Evolutionary conservation across 176 grass and related monocot genomes (phyloP).

Genomic region (Aegilops bicornis): DNA sequence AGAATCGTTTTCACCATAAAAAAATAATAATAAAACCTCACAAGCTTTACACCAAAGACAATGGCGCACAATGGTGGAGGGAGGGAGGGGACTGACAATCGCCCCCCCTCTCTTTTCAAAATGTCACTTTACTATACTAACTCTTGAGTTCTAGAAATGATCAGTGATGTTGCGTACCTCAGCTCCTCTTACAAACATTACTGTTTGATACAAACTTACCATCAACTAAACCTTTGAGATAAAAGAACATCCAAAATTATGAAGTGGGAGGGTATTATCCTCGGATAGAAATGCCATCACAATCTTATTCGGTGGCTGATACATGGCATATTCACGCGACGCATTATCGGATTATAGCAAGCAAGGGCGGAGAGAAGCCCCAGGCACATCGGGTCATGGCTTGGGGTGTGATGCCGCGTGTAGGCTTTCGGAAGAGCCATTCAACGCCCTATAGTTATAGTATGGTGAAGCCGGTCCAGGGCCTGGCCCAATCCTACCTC

Average conservation of each 20-base stretch:
- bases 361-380: neutral
- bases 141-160: no score
- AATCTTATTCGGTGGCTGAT: neutral
- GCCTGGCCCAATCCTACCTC: neutral
- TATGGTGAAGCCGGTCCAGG: neutral
- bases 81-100: no score
- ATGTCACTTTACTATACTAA: no score
- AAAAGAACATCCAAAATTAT: no score
- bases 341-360: neutral
- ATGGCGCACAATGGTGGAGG: neutral
- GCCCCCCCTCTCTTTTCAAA: no score
- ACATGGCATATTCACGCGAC: neutral
- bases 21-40: no score
- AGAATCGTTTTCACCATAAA: no score
- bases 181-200: no score
- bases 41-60: neutral
- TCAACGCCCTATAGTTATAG: neutral
- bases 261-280: neutral
- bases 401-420: no score
- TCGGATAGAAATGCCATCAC: neutral
- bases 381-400: neutral
- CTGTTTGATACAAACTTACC: no score
- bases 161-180: no score
- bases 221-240: no score
- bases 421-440: neutral